phyloP scores from a whole-genome alignment of 441 rosid species.

The Jatropha podagrica region DNA sequence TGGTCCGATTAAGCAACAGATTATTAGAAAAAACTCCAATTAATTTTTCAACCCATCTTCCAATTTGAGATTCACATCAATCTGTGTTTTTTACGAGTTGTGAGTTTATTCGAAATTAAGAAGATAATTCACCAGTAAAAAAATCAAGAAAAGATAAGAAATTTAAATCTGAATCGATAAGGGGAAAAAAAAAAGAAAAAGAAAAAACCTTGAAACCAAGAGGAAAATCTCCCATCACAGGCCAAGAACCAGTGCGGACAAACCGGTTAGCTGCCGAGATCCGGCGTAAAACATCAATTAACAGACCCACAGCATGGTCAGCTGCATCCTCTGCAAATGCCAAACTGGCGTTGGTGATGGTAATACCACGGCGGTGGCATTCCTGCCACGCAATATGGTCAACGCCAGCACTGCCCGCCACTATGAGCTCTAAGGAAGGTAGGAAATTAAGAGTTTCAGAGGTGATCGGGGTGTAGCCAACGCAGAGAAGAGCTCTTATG shows the following conservation, averaged over 20 bases:
- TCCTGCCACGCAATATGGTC: constrained; percentile 40
- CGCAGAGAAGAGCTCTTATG: constrained; percentile 34
- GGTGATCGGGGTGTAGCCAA: constrained; percentile 35
- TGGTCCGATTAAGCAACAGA: too few species aligned
- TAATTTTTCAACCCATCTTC: too few species aligned
- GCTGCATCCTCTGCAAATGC: constrained; percentile 52
- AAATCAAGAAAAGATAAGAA: background rate
- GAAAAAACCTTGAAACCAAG: constrained; percentile 40
- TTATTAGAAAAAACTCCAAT: background rate
- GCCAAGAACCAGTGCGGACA: constrained; percentile 43
- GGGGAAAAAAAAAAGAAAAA: background rate
- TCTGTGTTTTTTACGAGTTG: too few species aligned
- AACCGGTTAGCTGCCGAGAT: constrained; percentile 40
- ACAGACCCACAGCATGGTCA: constrained; percentile 45
- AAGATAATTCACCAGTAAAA: too few species aligned
- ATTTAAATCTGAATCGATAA: too few species aligned
- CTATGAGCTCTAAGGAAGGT: constrained; percentile 43
- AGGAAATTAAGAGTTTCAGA: constrained; percentile 34
- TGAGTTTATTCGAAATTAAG: too few species aligned
- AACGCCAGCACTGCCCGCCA: constrained; percentile 42
- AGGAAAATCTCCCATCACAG: constrained; percentile 25
- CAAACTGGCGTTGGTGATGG: constrained; percentile 40
- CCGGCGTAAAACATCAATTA: constrained; percentile 44
- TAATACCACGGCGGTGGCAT: constrained; percentile 35
- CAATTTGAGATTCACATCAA: background rate